Base-by-base conservation (phyloP, 768 basidiomycete species). In the Sporobolomyces pararoseus region DNA sequence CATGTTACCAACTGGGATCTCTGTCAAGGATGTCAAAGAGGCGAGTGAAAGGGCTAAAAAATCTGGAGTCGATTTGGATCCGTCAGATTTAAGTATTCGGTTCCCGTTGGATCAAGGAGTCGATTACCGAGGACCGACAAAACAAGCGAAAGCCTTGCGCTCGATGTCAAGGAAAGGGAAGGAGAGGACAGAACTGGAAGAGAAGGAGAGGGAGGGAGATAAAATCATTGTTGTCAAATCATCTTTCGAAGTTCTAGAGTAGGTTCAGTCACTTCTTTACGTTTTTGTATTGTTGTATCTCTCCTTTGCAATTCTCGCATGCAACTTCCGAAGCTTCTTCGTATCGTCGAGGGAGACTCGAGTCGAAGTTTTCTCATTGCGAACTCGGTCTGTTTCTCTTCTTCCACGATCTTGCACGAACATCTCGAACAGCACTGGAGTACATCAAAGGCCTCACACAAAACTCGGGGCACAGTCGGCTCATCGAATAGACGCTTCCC, bases 1-100 rank as follows among this genome's bases (percentile, higher is more conserved):
- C 55, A 49, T 47, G n/a, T 53, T 73, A n/a, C 72, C 72, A 31
- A 50, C 65, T 14, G 72, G 72, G 7, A 58, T 73, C 21, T 42
- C 51, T 4, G 16, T n/a, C 14, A 53, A 39, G 27, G 72, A 59
- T n/a, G 32, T 67, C 49, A 23, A 27, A 2, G 44, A 5, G 4
- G 72, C 72, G 17, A 61, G 57, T 12, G 37, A 46, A 25, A 60
- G 55, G 2, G 67, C 67, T 14, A 19, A 35, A 4, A 16, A 52
- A 32, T 37, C 44, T 6, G 67, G 64, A 23, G 64, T 69, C 54
- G 71, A 65, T 52, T 53, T 73, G 47, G 70, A 71, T 51, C 31
- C 27, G 25, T 67, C 65, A 13, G 70, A 71, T 37, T 35, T 71
- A 9, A 32, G 60, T 23, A 31, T 60, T 5, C 19, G 68, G 23